Percentiles rank a stretch among this genome's conserved stretches.
phyloP scores from a whole-genome alignment of 805 yeast species.

The Blastobotrys muscicola region DNA sequence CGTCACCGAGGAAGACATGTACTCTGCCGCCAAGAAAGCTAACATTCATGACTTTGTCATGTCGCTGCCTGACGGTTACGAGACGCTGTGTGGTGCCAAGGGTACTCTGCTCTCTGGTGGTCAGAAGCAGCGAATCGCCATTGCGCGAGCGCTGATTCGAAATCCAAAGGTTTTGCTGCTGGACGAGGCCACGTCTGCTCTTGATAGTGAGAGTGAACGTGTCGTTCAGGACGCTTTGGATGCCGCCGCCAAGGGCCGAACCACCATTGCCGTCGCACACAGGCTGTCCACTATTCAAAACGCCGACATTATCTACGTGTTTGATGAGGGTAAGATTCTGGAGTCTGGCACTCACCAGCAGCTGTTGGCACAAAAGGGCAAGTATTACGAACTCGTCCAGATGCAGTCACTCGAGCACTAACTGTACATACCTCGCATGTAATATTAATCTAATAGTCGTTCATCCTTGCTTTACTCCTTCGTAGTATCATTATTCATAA shows the following conservation, averaged over 20 bases:
- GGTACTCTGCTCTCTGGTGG: constrained; percentile 63
- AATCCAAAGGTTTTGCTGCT: constrained; percentile 53
- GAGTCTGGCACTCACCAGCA: constrained; percentile 51
- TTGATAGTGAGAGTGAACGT: constrained; percentile 63
- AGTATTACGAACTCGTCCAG: constrained; percentile 32
- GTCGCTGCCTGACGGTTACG: constrained; percentile 51
- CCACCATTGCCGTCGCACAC: constrained; percentile 81
- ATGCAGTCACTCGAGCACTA: constrained; percentile 28
- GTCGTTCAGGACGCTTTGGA: constrained; percentile 65
- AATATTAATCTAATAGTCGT: background rate
- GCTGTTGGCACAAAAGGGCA: constrained; percentile 31
- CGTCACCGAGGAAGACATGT: constrained; percentile 36
- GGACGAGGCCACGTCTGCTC: constrained; percentile 64
- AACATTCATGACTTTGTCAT: constrained; percentile 48
- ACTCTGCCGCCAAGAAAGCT: constrained; percentile 41
- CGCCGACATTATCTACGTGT: constrained; percentile 52
- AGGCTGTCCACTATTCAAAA: constrained; percentile 60
- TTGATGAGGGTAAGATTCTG: constrained; percentile 50
- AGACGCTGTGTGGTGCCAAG: constrained; percentile 45
- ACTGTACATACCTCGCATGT: too few relatives aligned
- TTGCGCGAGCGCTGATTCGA: constrained; percentile 64
- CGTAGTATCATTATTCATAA: too few relatives aligned
- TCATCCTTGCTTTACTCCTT: too few relatives aligned
- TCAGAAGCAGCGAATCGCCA: constrained; percentile 67
- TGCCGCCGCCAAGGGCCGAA: constrained; percentile 59